Conservation (phyloP, 2,329 filamentous ascomycete genomes). For the Epichloe glyceriae region DNA sequence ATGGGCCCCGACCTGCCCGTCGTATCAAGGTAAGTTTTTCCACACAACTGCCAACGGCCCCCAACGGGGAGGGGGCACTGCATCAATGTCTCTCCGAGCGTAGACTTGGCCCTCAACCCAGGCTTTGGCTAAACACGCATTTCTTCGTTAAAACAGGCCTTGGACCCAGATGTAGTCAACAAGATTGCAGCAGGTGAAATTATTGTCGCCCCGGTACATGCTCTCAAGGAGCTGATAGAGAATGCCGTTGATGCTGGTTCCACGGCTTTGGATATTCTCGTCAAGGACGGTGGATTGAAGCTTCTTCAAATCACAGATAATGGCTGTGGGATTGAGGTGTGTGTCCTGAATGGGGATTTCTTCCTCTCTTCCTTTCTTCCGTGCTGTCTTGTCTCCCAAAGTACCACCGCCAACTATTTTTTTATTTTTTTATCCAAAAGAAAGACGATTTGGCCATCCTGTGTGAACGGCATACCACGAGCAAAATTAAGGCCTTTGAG, state of each 20-base stretch:
- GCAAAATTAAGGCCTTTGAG: conserved; percentile 87
- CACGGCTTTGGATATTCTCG: conserved; percentile 76
- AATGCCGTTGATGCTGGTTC: conserved; percentile 97
- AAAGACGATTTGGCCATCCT: conserved; percentile 84
- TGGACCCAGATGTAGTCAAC: conserved; percentile 89
- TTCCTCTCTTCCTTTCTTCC: neutral
- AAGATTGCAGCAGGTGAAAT: conserved; percentile 98
- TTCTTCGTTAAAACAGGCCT: conserved; percentile 39
- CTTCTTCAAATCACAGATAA: conserved; percentile 96
- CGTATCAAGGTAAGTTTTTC: conserved; percentile 32
- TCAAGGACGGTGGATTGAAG: conserved; percentile 92
- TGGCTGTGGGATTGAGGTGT: conserved; percentile 83
- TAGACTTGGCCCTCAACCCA: neutral
- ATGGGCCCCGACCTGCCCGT: conserved; percentile 27
- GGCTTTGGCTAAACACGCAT: neutral
- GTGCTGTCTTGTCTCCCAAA: neutral
- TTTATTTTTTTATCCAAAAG: conserved; percentile 27
- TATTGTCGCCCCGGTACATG: conserved; percentile 92
- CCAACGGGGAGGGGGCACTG: too few relatives aligned
- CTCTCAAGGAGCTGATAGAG: conserved; percentile 90
- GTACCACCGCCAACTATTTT: neutral
- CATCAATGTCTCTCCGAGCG: neutral
- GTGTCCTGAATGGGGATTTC: conserved; percentile 12
- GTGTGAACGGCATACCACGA: conserved; percentile 93
- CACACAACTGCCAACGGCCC: neutral